Base-by-base conservation (phyloP, 2,329 filamentous ascomycete genomes). In the Xylariaceae sp. region DNA sequence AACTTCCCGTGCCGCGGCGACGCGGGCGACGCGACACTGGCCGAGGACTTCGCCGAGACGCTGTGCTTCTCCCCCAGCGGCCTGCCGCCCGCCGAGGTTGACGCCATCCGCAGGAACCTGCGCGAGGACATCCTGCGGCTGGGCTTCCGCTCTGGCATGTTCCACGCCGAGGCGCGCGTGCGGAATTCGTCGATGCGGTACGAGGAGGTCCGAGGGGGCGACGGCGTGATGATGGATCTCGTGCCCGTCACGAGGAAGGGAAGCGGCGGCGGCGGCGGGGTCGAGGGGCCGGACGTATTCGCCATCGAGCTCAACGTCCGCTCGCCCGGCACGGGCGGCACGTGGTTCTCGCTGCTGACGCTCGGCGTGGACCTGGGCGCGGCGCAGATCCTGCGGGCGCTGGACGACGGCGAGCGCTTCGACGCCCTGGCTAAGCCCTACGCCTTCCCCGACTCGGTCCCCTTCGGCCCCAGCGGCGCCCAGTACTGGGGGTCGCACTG, bases 1-100 rank as follows among this genome's bases (percentile, higher is more conserved):
- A 54, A 64, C 29, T 58, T 61, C 32, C 61, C 63, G 6, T 50
- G 45, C 25, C 31, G 34, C 2, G 60, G 38, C 3, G 55, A 59
- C 28, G 29, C 32, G 21, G 25, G 33, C 14, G 29, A 23, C 21
- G 21, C 7, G 21, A 23, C n/a, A n/a, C n/a, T n/a, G 21, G 21
- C 8, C n/a, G 21, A 23, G 8, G 8, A 8, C n/a, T 23, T 23
- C 21, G 8, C n/a, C 8, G 21, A 23, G 21, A 23, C 21, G 21
- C n/a, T n/a, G 8, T 8, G 8, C 8, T 8, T 23, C 8, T 23
- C n/a, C 8, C 21, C 21, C 21, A 8, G 8, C 21, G n/a, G n/a
- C 8, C n/a, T 23, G 21, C 21, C 21, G 21, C 21, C 21, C 21
- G 48, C 52, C 28, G 37, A 42, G 30, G 32, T 15, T n/a, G 21